Base-by-base conservation (phyloP, 148 eudicot species). In the Linanthus parryae region DNA sequence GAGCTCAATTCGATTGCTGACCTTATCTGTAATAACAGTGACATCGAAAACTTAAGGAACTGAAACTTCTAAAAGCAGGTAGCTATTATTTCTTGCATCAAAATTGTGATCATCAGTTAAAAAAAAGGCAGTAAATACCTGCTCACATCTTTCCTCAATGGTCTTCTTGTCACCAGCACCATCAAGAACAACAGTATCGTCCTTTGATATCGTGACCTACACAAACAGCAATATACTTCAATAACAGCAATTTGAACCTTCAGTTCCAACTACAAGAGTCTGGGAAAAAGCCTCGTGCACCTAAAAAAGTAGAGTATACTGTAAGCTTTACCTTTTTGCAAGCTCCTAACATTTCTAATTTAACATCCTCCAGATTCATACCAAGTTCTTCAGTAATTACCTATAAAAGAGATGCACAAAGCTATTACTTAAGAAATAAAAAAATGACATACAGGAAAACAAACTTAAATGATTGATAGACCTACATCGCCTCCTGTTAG, bases 141-240 rank as follows among this genome's bases (percentile, higher is more conserved):
- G 98, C 44, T 88, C 96, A 70, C 90, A 87, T 78, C 99, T 77
- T 54, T 88, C 96, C 58, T 88, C 96, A n/a, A 92, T 73, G 17
- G 79, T 53, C 47, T 75, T 84, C 63, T 84, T 92, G 57, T 84
- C 94, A 67, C 99, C 95, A 30, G 88, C 63, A 44, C 99, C 99
- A 78, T 92, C 99, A 59, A 92, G 96, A 57, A 92, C 53, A 45
- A 92, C 78, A 3, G 96, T 82, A 61, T 92, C 96, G 48, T 92
- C 99, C 73, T 92, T 87, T 1, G 99, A 92, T 48, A 82, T 61
- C 2, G 99, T 84, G 36, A 74, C 81, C 96, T 92, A 40, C 35
- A 31, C 11, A 31, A 5, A n/a, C n/a, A n/a, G n/a, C n/a, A n/a
- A n/a, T n/a, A n/a, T n/a, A n/a, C n/a, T n/a, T n/a, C n/a, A n/a